These are phyloP conservation scores for Xylaria flabelliformis DNA, from an alignment of 495 filamentous ascomycete genomes.

Conservation along the genomic window DNA sequence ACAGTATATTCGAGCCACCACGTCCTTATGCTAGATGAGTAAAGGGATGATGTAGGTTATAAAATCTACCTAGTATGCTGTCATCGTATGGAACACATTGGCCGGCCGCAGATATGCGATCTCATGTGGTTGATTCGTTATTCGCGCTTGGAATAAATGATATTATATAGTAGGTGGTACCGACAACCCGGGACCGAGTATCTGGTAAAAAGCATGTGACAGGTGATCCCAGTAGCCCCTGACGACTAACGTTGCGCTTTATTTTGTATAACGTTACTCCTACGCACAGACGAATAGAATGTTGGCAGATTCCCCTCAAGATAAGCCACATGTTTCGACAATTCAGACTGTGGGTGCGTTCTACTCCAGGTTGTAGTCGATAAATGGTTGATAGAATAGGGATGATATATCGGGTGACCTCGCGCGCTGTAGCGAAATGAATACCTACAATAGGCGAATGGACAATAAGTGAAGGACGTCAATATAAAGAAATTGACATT, in stretches of 20 bases:
- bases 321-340: not conserved
- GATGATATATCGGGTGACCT: not conserved
- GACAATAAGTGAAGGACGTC: too few species aligned
- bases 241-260: slow-evolving; percentile 10
- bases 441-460: not conserved
- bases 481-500: not conserved
- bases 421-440: not conserved
- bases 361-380: not conserved
- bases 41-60: not conserved
- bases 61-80: not conserved
- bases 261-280: slow-evolving; percentile 11
- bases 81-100: not conserved
- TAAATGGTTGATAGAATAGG: not conserved
- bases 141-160: not conserved
- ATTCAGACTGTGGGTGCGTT: not conserved
- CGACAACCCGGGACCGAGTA: not conserved
- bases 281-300: slow-evolving; percentile 7
- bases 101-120: not conserved
- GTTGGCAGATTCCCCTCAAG: not conserved
- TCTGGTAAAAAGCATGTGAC: not conserved
- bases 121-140: not conserved
- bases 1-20: not conserved
- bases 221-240: not conserved
- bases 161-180: not conserved
- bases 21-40: not conserved